Conservation (phyloP, 2,329 filamentous ascomycete species). For the Cladophialophora immunda region DNA sequence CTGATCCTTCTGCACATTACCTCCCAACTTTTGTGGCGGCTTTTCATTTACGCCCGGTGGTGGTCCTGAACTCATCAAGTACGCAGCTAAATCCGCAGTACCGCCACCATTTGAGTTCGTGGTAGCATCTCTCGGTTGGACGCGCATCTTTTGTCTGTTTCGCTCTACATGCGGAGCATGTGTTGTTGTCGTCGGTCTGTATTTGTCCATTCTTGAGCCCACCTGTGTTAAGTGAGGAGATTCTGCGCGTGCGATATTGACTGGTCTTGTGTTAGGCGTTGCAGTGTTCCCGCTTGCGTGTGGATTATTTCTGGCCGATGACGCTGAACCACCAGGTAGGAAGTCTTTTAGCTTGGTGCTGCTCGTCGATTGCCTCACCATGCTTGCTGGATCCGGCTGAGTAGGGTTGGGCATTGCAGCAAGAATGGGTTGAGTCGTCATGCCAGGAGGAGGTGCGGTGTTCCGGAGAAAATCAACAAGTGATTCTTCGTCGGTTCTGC, state of each 20-base stretch:
- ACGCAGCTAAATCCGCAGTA: conserved; percentile 76
- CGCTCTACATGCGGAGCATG: conserved; percentile 51
- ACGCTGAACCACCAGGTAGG: conserved; percentile 24
- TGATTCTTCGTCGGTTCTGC: conserved; percentile 52
- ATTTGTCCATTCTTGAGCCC: conserved; percentile 46
- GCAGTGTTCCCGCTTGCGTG: conserved; percentile 18
- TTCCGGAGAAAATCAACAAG: conserved; percentile 59
- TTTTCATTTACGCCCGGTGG: conserved; percentile 48
- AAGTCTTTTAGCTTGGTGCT: conserved; percentile 37
- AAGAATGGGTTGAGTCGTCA: conserved; percentile 44
- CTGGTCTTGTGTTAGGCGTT: conserved; percentile 17
- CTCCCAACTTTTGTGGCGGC: conserved; percentile 31
- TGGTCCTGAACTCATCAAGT: conserved; percentile 74
- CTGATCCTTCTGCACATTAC: conserved; percentile 41
- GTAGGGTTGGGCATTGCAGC: conserved; percentile 26
- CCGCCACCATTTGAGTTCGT: conserved; percentile 42
- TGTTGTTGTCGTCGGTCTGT: conserved; percentile 44
- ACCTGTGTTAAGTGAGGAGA: conserved; percentile 40
- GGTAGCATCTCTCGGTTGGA: conserved; percentile 31
- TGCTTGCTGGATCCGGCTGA: conserved; percentile 20
- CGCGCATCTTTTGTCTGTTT: conserved; percentile 41
- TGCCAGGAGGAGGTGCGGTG: conserved; percentile 51
- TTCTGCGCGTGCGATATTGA: conserved; percentile 35
- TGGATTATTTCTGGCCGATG: conserved; percentile 4
- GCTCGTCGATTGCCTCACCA: conserved; percentile 31